phyloP scores from a whole-genome alignment of 2,329 filamentous ascomycete species.

The Colletotrichum sp. region DNA sequence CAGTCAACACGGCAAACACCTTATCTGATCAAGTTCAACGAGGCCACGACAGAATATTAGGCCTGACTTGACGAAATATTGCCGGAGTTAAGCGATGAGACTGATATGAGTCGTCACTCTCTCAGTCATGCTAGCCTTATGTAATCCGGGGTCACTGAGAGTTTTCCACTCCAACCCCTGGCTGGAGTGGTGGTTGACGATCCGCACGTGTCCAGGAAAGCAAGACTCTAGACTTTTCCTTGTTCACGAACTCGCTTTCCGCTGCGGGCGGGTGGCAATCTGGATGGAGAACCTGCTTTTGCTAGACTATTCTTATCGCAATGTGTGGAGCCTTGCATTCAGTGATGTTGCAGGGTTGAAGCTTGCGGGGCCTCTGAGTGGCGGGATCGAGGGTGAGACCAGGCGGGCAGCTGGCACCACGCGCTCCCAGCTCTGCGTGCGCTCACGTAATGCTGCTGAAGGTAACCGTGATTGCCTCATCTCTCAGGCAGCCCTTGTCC shows the following conservation, averaged over 20 bases:
- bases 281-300: not conserved
- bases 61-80: not conserved
- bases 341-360: not conserved
- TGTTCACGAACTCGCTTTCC: not conserved
- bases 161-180: not conserved
- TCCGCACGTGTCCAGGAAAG: not conserved
- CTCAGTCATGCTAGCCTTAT: not conserved
- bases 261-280: not conserved
- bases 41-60: not conserved
- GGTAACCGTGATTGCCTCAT: not conserved
- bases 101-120: not conserved
- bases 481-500: conserved; percentile 7
- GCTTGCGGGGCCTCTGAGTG: not conserved
- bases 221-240: not conserved
- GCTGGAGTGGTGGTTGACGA: not conserved
- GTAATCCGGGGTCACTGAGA: not conserved
- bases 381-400: not conserved
- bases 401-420: conserved; percentile 3
- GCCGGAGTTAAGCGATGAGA: not conserved
- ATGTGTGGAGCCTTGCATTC: not conserved
- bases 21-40: not conserved
- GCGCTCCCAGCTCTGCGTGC: not conserved
- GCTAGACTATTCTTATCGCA: conserved; percentile 6
- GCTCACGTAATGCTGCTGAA: conserved; percentile 6
- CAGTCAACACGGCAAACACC: not conserved